Conservation (phyloP, 805 yeast species). For the Monosporozyma siamensis region DNA sequence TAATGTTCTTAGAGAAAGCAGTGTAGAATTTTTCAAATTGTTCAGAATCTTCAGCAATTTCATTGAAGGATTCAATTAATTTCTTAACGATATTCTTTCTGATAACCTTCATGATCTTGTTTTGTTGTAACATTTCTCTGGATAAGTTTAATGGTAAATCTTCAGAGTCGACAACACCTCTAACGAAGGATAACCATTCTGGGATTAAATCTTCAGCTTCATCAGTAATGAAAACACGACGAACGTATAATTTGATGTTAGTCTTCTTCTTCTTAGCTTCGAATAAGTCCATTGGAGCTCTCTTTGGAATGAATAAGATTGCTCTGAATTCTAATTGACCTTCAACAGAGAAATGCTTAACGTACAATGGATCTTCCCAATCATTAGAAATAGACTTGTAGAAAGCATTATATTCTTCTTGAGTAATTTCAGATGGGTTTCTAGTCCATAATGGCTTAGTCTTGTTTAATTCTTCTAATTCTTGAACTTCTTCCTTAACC, state of each 20-base stretch:
- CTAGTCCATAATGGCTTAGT: constrained; percentile 99
- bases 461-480: constrained; percentile 96
- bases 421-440: constrained; percentile 93
- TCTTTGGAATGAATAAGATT: constrained; percentile 92
- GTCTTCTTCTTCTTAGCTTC: constrained; percentile 98
- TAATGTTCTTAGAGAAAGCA: constrained; percentile 96
- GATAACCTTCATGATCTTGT: constrained; percentile 98
- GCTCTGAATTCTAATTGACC: constrained; percentile 99
- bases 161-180: constrained; percentile 99
- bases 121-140: constrained; percentile 99
- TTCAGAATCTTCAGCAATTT: constrained; percentile 97
- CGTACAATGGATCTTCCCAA: constrained; percentile 99
- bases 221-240: constrained; percentile 99
- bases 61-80: constrained; percentile 96
- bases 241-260: constrained; percentile 96
- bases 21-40: constrained; percentile 97
- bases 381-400: constrained; percentile 98
- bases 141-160: constrained; percentile 99
- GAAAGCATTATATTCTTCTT: constrained; percentile 98
- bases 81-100: constrained; percentile 99
- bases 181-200: constrained; percentile 95
- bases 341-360: constrained; percentile 98
- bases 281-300: constrained; percentile 98
- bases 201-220: constrained; percentile 99
- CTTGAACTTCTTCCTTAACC: constrained; percentile 86